Conservation (phyloP, 768 basidiomycete genomes). For the Agrocybe pediades region DNA sequence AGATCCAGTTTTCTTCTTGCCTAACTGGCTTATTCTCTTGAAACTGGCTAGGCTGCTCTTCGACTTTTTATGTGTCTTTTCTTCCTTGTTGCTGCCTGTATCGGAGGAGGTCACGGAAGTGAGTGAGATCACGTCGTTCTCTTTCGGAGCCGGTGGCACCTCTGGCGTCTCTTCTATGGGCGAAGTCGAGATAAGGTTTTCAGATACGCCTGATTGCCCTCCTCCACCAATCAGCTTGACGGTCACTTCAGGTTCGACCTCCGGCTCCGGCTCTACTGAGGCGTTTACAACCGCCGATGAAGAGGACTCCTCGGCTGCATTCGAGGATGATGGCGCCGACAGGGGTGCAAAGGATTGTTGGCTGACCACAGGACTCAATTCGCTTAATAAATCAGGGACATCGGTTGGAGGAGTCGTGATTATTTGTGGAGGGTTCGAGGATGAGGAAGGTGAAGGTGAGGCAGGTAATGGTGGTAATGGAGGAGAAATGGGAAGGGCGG, state of each 20-base stretch:
- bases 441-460: slow-evolving; percentile 20
- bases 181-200: slow-evolving; percentile 9
- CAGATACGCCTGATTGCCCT: slow-evolving; percentile 41
- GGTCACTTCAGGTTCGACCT: slow-evolving; percentile 37
- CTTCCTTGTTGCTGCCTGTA: slow-evolving; percentile 20
- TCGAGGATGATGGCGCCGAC: slow-evolving; percentile 11
- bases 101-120: slow-evolving; percentile 35
- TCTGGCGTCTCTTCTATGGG: slow-evolving; percentile 28
- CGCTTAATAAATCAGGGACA: slow-evolving; percentile 53
- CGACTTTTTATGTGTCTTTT: slow-evolving; percentile 53
- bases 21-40: slow-evolving; percentile 53
- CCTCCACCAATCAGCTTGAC: slow-evolving; percentile 64
- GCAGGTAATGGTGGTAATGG: slow-evolving; percentile 14
- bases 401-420: slow-evolving; percentile 17
- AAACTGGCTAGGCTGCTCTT: slow-evolving; percentile 58
- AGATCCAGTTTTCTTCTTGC: slow-evolving; percentile 55
- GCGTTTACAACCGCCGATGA: slow-evolving; percentile 1
- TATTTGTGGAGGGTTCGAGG: slow-evolving; percentile 15
- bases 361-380: slow-evolving; percentile 38
- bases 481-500: slow-evolving; percentile 21
- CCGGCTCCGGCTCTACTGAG: slow-evolving; percentile 7
- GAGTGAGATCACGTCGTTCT: slow-evolving; percentile 36
- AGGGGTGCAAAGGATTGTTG: slow-evolving; percentile 38
- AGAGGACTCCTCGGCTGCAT: background rate
- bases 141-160: slow-evolving; percentile 29